phyloP scores from a whole-genome alignment of 129 eudicot species.

The Lactuca saligna region DNA sequence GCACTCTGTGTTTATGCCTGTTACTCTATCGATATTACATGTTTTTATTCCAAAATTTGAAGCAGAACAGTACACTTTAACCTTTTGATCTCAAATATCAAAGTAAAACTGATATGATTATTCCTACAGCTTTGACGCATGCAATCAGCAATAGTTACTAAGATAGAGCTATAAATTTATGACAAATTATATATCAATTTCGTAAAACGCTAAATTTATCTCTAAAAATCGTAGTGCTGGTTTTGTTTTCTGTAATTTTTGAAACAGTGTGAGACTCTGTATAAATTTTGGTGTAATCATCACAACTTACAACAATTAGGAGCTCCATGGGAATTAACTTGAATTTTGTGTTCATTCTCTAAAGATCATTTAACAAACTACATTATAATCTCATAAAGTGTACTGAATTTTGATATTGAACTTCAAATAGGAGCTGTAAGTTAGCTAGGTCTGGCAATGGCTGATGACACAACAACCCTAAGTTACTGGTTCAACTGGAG shows the following conservation, averaged over 20 bases:
- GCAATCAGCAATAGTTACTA: background rate
- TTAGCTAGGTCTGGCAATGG: conserved; percentile 39
- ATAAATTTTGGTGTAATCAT: background rate
- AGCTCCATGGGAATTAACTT: background rate
- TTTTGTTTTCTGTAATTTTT: background rate
- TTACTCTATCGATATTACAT: background rate
- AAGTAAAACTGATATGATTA: background rate
- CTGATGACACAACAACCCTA: conserved; percentile 45
- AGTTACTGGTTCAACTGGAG: conserved; percentile 96
- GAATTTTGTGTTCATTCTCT: background rate
- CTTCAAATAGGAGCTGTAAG: conserved; percentile 24
- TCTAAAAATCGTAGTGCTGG: background rate
- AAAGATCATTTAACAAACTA: background rate
- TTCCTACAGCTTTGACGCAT: background rate
- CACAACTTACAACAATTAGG: background rate
- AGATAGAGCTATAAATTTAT: background rate
- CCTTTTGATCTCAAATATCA: background rate
- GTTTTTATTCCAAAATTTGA: background rate
- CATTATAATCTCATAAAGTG: too few species aligned
- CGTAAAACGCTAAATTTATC: background rate
- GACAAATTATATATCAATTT: background rate
- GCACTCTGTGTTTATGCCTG: background rate
- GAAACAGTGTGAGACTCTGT: background rate
- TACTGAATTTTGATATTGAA: background rate
- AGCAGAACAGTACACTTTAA: background rate